Conservation (phyloP, 1,284 basidiomycete species). For the Vanrija pseudolonga region DNA sequence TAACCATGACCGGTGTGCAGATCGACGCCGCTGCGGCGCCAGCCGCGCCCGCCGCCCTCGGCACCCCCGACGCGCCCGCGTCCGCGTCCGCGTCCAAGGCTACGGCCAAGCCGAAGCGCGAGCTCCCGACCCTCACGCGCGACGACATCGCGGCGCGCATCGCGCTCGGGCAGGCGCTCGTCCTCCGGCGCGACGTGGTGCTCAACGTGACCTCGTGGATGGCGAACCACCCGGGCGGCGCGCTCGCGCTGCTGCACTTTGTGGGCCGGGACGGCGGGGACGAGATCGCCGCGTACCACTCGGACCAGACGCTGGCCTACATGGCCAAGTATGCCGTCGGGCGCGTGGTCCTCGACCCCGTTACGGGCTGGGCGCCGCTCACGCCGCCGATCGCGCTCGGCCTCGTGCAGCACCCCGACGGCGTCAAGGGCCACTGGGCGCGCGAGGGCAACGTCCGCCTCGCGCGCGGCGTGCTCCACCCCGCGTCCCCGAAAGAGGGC, state of each 20-base stretch:
- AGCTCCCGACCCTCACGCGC: constrained; percentile 19
- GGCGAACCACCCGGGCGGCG: constrained; percentile 79
- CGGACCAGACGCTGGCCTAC: constrained; percentile 60
- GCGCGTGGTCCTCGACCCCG: constrained; percentile 54
- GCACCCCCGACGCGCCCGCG: too few species aligned
- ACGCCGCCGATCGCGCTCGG: constrained; percentile 86
- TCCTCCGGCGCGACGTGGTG: constrained; percentile 73
- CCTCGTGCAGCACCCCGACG: constrained; percentile 58
- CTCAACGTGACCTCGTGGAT: constrained; percentile 84
- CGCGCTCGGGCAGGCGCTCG: constrained; percentile 69
- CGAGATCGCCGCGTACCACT: constrained; percentile 92
- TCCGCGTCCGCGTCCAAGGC: neutral
- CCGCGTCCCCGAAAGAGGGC: neutral
- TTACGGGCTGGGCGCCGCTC: constrained; percentile 67
- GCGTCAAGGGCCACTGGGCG: constrained; percentile 41
- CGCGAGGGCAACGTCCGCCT: constrained; percentile 39
- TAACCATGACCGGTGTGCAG: too few species aligned
- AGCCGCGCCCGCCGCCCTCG: too few species aligned
- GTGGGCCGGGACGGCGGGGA: constrained; percentile 91
- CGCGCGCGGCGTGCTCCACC: constrained; percentile 9
- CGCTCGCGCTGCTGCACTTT: constrained; percentile 88
- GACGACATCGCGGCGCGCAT: constrained; percentile 52
- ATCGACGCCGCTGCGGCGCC: too few species aligned
- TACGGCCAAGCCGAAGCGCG: neutral
- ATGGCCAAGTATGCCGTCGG: constrained; percentile 74